These are phyloP conservation scores for Fusarium sterilihyphosum DNA, from an alignment of 2,329 filamentous ascomycete genomes.

Conservation along the genomic window DNA sequence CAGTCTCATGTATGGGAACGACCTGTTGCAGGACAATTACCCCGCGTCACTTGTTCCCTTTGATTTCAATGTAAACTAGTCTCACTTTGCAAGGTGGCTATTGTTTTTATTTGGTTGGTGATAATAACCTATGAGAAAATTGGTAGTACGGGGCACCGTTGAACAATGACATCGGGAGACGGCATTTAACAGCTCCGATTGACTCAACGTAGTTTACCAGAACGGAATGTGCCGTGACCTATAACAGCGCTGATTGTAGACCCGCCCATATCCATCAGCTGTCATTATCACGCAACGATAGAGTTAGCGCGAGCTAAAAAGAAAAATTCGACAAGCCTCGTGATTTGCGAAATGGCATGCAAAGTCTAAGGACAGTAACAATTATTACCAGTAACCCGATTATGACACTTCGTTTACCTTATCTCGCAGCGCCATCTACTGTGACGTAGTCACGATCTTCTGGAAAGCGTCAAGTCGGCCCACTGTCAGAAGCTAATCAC, in stretches of 20 bases:
- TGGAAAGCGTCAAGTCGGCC: neutral
- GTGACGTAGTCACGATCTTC: neutral
- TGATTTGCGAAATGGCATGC: neutral
- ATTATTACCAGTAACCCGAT: neutral
- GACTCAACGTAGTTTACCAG: neutral
- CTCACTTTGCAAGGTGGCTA: rapidly evolving
- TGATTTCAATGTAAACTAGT: neutral
- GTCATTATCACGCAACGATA: neutral
- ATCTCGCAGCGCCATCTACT: neutral
- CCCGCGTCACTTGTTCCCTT: slow-evolving; percentile 2
- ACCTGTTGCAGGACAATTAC: neutral
- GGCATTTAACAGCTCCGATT: neutral
- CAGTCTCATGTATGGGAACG: neutral
- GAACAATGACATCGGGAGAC: neutral
- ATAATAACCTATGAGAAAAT: too few relatives aligned
- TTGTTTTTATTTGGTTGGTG: neutral
- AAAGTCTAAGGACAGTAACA: neutral
- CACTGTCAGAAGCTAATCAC: slow-evolving; percentile 3
- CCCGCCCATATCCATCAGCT: neutral
- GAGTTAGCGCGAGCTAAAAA: neutral
- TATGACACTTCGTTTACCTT: neutral
- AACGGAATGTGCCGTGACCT: neutral
- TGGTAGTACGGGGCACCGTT: neutral
- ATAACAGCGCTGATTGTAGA: neutral
- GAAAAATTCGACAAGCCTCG: neutral